phyloP scores from a whole-genome alignment of 345 rosid genomes.

The Sisymbrium altissimum region DNA sequence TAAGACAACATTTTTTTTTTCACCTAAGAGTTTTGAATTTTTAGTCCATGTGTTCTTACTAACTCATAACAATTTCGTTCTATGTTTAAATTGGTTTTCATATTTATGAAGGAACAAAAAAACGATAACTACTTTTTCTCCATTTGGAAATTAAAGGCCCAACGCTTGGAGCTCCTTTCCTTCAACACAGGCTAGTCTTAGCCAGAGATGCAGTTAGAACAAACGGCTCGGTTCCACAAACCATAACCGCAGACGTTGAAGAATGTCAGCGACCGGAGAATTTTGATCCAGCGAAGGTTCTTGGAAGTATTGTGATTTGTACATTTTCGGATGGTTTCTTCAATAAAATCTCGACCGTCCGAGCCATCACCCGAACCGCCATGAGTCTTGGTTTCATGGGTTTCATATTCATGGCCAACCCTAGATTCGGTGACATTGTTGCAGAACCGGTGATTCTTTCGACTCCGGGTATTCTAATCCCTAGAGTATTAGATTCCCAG shows the following conservation, averaged over 20 bases:
- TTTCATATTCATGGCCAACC: constrained; percentile 62
- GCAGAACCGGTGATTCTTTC: constrained; percentile 61
- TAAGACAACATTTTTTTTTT: background rate
- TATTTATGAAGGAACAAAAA: background rate
- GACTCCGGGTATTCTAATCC: constrained; percentile 57
- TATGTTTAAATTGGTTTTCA: background rate
- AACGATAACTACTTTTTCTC: background rate
- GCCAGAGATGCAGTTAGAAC: constrained; percentile 58
- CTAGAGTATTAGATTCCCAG: constrained; percentile 59
- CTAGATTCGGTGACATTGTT: constrained; percentile 55
- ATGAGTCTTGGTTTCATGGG: constrained; percentile 55
- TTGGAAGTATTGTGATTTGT: constrained; percentile 62
- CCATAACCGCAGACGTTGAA: constrained; percentile 43
- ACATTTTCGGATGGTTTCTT: constrained; percentile 71
- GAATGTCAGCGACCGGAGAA: constrained; percentile 77
- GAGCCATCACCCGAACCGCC: constrained; percentile 58
- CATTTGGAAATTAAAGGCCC: constrained; percentile 43
- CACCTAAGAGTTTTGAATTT: background rate
- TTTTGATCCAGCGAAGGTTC: constrained; percentile 47
- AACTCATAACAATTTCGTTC: background rate
- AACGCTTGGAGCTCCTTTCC: constrained; percentile 46
- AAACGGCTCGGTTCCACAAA: constrained; percentile 48
- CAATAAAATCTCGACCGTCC: constrained; percentile 52
- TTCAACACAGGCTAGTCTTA: constrained; percentile 50
- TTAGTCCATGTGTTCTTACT: background rate